Percentiles rank a stretch among this genome's conserved stretches.
phyloP scores from a whole-genome alignment of 208 protist species.

The Endotrypanum monterogeii region DNA sequence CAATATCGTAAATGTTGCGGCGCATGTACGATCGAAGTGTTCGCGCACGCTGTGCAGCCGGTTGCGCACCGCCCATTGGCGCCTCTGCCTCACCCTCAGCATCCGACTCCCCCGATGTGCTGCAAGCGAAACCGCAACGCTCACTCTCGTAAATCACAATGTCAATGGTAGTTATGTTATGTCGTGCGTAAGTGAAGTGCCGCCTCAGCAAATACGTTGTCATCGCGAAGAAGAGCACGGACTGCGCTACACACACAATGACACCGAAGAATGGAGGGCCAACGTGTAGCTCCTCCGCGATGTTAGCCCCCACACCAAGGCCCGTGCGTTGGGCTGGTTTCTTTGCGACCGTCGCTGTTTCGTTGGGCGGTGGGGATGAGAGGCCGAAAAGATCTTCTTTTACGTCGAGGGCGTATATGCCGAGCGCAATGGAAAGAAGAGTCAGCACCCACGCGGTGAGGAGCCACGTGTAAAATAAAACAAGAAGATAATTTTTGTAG shows the following conservation, averaged over 20 bases:
- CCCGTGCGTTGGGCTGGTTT: slow-evolving; percentile 10
- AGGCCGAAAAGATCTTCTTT: background rate
- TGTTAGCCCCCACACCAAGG: slow-evolving; percentile 29
- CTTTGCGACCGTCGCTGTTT: background rate
- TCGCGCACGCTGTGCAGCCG: slow-evolving; percentile 1
- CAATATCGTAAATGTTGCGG: slow-evolving; percentile 81
- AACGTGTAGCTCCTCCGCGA: slow-evolving; percentile 57
- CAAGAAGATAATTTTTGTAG: slow-evolving; percentile 90
- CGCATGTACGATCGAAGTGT: slow-evolving; percentile 33
- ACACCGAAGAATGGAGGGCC: slow-evolving; percentile 78
- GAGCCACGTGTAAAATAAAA: slow-evolving; percentile 77
- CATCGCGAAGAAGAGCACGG: slow-evolving; percentile 76
- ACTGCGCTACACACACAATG: slow-evolving; percentile 68
- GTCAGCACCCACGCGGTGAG: slow-evolving; percentile 68
- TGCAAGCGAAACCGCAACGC: slow-evolving; percentile 13
- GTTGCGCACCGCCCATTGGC: background rate
- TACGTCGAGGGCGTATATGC: slow-evolving; percentile 25
- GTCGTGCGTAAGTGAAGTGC: slow-evolving; percentile 71
- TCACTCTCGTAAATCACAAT: slow-evolving; percentile 74
- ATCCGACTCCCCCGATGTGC: slow-evolving; percentile 22
- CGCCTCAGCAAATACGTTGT: slow-evolving; percentile 60
- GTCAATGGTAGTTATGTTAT: slow-evolving; percentile 89
- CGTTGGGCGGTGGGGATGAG: background rate
- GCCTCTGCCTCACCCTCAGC: background rate
- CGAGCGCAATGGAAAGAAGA: slow-evolving; percentile 51